These are phyloP conservation scores for Silene conica DNA, from an alignment of 148 eudicot species.

Conservation along the genomic window DNA sequence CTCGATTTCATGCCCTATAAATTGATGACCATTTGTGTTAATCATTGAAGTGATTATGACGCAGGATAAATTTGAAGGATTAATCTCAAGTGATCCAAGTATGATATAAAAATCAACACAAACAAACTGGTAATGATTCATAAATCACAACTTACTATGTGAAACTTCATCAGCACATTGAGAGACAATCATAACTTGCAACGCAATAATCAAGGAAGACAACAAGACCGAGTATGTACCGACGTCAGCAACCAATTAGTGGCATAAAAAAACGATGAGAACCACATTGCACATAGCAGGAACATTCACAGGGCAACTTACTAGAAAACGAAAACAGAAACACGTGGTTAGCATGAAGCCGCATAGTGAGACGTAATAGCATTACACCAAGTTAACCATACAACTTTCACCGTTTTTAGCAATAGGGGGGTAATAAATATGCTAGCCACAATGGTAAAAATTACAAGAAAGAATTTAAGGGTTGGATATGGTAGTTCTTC, in stretches of 20 bases:
- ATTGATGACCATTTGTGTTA: not conserved
- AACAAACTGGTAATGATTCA: not conserved
- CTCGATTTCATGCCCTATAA: not conserved
- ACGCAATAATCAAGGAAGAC: not conserved
- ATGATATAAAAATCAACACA: not conserved
- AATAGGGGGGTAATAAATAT: too few relatives aligned
- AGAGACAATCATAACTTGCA: not conserved
- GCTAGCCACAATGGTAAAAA: too few relatives aligned
- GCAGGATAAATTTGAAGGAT: not conserved
- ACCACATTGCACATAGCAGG: too few relatives aligned
- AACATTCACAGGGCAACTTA: too few relatives aligned
- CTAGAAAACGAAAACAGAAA: too few relatives aligned
- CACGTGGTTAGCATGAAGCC: too few relatives aligned
- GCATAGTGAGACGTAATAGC: too few relatives aligned
- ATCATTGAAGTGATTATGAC: not conserved
- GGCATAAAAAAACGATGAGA: not conserved
- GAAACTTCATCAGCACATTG: conserved; percentile 1
- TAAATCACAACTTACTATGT: not conserved
- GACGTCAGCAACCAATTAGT: not conserved
- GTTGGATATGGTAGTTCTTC: too few relatives aligned
- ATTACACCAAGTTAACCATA: too few relatives aligned
- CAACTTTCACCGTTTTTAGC: too few relatives aligned
- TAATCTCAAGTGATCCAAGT: not conserved
- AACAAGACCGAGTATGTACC: not conserved
- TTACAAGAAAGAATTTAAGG: too few relatives aligned